Percentiles rank a stretch among this genome's conserved stretches.
Evolutionary conservation across 1,139 yeast species (phyloP).

Genomic region (Kodamaea sp.): DNA sequence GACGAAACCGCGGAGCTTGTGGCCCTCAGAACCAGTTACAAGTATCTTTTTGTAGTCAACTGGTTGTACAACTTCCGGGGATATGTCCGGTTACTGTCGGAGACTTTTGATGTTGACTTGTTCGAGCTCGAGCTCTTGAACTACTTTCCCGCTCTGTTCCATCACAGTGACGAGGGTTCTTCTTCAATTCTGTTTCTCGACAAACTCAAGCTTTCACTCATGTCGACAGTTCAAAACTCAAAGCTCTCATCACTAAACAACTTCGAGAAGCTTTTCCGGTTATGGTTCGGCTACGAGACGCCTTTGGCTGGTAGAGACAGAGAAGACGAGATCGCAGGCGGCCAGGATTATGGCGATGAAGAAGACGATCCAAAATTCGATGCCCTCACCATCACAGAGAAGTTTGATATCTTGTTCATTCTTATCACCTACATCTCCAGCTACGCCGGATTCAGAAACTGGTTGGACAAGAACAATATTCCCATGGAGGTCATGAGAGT

Average conservation of each 20-base stretch:
- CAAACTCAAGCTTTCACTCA: constrained; percentile 41
- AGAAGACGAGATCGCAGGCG: constrained; percentile 25
- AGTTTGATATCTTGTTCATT: constrained; percentile 47
- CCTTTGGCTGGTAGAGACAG: constrained; percentile 35
- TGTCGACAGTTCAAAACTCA: constrained; percentile 35
- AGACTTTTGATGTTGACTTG: constrained; percentile 53
- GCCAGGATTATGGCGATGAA: constrained; percentile 6
- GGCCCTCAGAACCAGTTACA: constrained; percentile 28
- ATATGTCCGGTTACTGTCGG: constrained; percentile 43
- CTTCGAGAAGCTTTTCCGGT: constrained; percentile 50
- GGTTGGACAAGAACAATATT: constrained; percentile 42
- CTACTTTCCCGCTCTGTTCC: constrained; percentile 18
- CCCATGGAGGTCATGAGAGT: constrained; percentile 34
- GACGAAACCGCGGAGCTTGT: constrained; percentile 15
- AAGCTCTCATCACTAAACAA: constrained; percentile 30
- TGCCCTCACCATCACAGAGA: constrained; percentile 39
- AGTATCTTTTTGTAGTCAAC: constrained; percentile 49
- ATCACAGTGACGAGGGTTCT: constrained; percentile 5
- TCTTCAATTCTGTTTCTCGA: constrained; percentile 31
- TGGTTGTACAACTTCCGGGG: constrained; percentile 54
- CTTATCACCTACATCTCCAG: constrained; percentile 41
- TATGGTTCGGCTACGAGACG: constrained; percentile 43
- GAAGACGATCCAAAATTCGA: constrained; percentile 32
- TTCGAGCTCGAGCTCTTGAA: constrained; percentile 56
- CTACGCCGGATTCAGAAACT: constrained; percentile 41